Evolutionary conservation across 2,329 filamentous ascomycete genomes (phyloP).

Genomic region (Rutstroemia sp.): DNA sequence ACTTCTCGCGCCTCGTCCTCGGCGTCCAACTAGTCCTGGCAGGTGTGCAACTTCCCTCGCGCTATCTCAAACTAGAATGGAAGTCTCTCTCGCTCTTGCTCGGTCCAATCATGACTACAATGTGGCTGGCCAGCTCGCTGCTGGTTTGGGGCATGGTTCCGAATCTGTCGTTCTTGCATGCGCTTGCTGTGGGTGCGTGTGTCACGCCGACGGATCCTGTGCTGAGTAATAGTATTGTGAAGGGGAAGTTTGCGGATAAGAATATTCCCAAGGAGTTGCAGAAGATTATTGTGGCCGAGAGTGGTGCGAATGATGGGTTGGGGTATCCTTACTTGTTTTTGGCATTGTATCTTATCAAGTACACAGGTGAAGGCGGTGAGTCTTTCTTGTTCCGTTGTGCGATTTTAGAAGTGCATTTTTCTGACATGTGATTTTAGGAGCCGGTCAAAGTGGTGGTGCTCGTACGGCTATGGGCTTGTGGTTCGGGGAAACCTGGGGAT

Average conservation of each 20-base stretch:
- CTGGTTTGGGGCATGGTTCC: constrained; percentile 73
- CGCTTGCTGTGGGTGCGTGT: constrained; percentile 73
- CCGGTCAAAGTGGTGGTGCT: constrained; percentile 48
- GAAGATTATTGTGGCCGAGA: constrained; percentile 72
- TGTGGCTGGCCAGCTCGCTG: constrained; percentile 81
- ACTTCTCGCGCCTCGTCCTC: constrained; percentile 79
- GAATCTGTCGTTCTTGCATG: constrained; percentile 64
- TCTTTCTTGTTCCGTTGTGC: constrained; percentile 26
- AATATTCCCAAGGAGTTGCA: constrained; percentile 79
- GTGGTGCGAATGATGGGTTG: constrained; percentile 81
- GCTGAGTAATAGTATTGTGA: constrained; percentile 82
- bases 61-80: constrained; percentile 75
- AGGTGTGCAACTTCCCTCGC: constrained; percentile 78
- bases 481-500: constrained; percentile 81
- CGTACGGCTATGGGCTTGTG: constrained; percentile 65
- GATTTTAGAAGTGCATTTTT: not conserved
- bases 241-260: constrained; percentile 87
- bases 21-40: constrained; percentile 87
- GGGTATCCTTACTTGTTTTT: constrained; percentile 83
- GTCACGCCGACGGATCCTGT: constrained; percentile 91
- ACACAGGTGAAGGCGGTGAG: constrained; percentile 45
- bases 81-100: constrained; percentile 66
- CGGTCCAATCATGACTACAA: constrained; percentile 74
- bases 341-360: constrained; percentile 76
- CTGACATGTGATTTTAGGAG: not conserved